These are phyloP conservation scores for Tarenaya hassleriana DNA, from an alignment of 345 rosid genomes.

Conservation along the genomic window DNA sequence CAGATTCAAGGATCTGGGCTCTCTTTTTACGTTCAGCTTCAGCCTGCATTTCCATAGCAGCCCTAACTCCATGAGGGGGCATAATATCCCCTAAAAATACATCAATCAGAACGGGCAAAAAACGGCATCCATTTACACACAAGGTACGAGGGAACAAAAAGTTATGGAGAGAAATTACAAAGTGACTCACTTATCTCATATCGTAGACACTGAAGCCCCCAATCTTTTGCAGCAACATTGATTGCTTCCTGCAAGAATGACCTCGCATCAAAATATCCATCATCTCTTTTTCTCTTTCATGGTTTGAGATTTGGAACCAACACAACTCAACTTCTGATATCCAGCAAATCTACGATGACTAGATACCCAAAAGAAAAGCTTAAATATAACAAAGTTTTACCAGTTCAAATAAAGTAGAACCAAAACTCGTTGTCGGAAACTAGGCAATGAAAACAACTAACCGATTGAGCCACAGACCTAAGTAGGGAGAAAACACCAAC, in stretches of 20 bases:
- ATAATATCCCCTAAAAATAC: constrained; percentile 80
- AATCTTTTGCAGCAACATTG: constrained; percentile 81
- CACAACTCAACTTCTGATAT: not conserved
- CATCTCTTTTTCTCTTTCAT: not conserved
- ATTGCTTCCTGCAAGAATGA: constrained; percentile 61
- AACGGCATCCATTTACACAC: not conserved
- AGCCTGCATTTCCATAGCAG: constrained; percentile 99
- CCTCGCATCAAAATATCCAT: constrained; percentile 4
- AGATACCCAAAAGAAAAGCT: not conserved
- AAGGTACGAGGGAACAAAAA: not conserved
- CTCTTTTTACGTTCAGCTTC: constrained; percentile 96
- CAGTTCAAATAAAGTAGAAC: not conserved
- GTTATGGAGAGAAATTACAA: constrained; percentile 1
- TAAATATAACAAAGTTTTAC: constrained; percentile 7
- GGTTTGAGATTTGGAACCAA: not conserved
- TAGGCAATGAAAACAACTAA: not conserved
- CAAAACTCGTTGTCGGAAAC: constrained; percentile 3
- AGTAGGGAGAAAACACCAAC: not conserved
- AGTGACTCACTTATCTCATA: constrained; percentile 83
- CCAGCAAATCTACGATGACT: constrained; percentile 1
- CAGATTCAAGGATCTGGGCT: constrained; percentile 91
- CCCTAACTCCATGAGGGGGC: constrained; percentile 86
- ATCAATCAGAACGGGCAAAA: constrained; percentile 2
- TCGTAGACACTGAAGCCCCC: constrained; percentile 96
- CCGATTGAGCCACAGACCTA: constrained; percentile 10